A percentile compares a stretch with the other conserved stretches of the same genome.
Conservation (phyloP, 805 yeast species). For the Kregervanrija pseudodelftensis region DNA sequence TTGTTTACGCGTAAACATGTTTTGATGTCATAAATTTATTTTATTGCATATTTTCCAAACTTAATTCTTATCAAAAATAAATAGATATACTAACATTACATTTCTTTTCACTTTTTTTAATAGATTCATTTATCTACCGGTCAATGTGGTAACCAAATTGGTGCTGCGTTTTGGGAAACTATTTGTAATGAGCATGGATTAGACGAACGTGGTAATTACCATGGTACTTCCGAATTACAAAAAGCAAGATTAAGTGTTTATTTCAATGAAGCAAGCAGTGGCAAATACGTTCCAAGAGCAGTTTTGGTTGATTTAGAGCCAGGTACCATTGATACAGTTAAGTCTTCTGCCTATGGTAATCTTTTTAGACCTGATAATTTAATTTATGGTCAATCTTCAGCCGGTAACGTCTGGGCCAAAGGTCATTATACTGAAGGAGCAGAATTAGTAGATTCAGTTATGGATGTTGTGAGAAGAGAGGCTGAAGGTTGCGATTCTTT, state of each 20-base stretch:
- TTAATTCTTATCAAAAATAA: too few species aligned
- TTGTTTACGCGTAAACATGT: too few species aligned
- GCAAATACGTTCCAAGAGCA: constrained; percentile 90
- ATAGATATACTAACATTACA: constrained; percentile 9
- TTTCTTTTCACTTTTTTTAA: not conserved
- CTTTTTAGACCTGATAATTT: constrained; percentile 89
- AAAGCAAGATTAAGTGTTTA: constrained; percentile 61
- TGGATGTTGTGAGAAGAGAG: constrained; percentile 88
- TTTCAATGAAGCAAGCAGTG: constrained; percentile 79
- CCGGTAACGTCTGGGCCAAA: constrained; percentile 96
- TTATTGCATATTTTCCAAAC: too few species aligned
- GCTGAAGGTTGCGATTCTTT: constrained; percentile 89
- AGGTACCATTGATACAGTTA: constrained; percentile 83
- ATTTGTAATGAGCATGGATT: constrained; percentile 85
- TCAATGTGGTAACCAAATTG: constrained; percentile 98
- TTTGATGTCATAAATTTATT: too few species aligned
- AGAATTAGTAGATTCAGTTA: constrained; percentile 80
- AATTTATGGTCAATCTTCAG: constrained; percentile 84
- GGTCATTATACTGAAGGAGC: constrained; percentile 98
- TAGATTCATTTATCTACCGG: constrained; percentile 95
- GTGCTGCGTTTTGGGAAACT: constrained; percentile 92
- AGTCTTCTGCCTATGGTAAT: constrained; percentile 73
- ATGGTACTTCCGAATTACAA: constrained; percentile 49
- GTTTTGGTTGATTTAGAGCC: constrained; percentile 92
- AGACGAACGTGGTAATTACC: constrained; percentile 67